Evolutionary conservation across 192 early-diverging fungal species (phyloP), one percentile per base, ranked within the genome.

Genomic region (Coemansia erecta): DNA sequence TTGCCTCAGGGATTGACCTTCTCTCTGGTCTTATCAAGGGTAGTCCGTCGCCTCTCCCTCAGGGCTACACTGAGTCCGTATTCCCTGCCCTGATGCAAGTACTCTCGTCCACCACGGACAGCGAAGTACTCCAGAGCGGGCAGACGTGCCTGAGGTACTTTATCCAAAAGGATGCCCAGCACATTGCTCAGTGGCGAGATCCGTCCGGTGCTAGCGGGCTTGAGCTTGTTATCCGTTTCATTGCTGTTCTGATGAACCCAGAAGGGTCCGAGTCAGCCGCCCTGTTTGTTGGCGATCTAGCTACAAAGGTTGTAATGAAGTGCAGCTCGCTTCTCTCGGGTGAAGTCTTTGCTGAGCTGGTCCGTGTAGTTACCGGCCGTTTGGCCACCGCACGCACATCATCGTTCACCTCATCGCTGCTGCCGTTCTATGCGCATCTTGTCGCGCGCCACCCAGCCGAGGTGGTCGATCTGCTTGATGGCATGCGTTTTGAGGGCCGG

Each of bases 211-310:
- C 70, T 31, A 80, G 83, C 11, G 96, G 96, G 2, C 62, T 98
- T 22, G 91, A 90, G 48, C 85, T 86, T 63, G 80, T 92, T 22
- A 83, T 98, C 17, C 84, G 88, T 18, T 87, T 94, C 66, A 82
- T 96, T 21, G 90, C 87, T 35, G 85, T 87, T 41, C 68, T 97
- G 26, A 62, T 97, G 64, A 81, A 84, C 22, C 93, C 94, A 33
- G 65, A 79, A 3, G 80, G 85, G 23, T 84, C 84, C 24, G 94
- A 98, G 68, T 91, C 89, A 0, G 86, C 89, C 0, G 84, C 90
- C 0, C 69, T 94, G 21, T 95, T 94, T 82, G 86, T 97, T 21
- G 94, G 94, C n/a, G 91, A 92, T 60, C 69, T 97, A 39, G 87
- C 93, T 31, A 84, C 83, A 17, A 94, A 91, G 60, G 64, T 97